These are phyloP conservation scores for Suillus luteus DNA, from an alignment of 768 basidiomycete species.

Conservation along the genomic window DNA sequence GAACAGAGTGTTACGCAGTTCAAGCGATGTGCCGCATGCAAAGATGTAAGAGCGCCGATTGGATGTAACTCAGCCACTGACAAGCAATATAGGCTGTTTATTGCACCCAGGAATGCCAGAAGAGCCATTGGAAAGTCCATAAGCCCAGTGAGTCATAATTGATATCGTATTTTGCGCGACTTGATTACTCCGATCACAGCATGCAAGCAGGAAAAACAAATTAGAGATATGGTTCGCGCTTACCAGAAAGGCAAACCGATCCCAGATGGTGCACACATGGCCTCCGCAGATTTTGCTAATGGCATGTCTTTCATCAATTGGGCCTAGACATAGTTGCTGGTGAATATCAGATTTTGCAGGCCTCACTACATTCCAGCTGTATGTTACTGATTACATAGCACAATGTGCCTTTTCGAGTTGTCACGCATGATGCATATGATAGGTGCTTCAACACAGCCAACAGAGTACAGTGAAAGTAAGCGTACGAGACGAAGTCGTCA, in stretches of 20 bases:
- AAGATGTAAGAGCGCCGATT: conserved; percentile 21
- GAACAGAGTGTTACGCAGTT: conserved; percentile 40
- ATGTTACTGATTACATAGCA: background rate
- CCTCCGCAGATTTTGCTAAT: conserved; percentile 14
- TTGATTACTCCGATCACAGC: background rate
- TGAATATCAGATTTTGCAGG: background rate
- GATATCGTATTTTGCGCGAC: background rate
- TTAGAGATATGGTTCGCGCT: conserved; percentile 15
- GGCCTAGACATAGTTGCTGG: background rate
- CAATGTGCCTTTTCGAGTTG: background rate
- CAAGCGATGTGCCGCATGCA: conserved; percentile 44
- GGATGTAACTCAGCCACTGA: background rate
- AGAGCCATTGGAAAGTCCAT: conserved; percentile 33
- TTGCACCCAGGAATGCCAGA: conserved; percentile 33
- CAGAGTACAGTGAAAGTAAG: too few relatives aligned
- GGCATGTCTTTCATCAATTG: conserved; percentile 8
- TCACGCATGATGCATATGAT: background rate
- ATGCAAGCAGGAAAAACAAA: conserved; percentile 14
- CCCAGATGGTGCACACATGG: conserved; percentile 7
- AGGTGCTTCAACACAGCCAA: background rate
- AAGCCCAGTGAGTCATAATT: conserved; percentile 17
- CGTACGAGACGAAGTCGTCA: conserved; percentile 14
- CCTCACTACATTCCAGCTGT: background rate
- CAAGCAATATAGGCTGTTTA: conserved; percentile 24
- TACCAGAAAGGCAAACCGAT: conserved; percentile 11